Percentiles rank a stretch among this genome's conserved stretches.
phyloP scores from a whole-genome alignment of 1,284 basidiomycete genomes.

The Tetrapyrgos nigripes region DNA sequence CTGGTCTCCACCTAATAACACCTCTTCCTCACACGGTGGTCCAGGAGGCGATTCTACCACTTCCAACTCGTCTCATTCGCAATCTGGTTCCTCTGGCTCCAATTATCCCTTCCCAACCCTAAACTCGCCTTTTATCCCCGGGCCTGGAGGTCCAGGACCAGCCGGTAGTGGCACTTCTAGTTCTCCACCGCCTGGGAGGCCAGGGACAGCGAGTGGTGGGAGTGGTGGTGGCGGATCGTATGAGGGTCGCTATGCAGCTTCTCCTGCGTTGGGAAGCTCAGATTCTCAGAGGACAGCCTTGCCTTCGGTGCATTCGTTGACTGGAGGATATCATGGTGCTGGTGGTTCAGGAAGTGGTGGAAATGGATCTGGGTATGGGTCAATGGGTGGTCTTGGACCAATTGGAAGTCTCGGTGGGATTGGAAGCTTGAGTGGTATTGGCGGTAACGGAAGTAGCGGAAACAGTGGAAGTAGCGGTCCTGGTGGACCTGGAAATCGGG shows the following conservation, averaged over 20 bases:
- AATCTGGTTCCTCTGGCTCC: background rate
- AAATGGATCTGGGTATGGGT: constrained; percentile 1
- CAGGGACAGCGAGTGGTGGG: background rate
- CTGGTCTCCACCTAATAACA: constrained; percentile 1
- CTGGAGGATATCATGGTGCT: background rate
- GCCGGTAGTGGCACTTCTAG: background rate
- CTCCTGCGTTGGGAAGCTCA: background rate
- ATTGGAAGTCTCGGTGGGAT: background rate
- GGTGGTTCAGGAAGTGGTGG: background rate
- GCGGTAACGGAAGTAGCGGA: background rate
- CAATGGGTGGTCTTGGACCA: constrained; percentile 1
- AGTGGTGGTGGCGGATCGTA: background rate
- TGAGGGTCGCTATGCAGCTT: background rate
- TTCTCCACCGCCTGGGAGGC: background rate
- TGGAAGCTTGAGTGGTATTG: constrained; percentile 1
- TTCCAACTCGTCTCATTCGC: background rate
- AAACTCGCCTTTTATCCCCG: constrained; percentile 12
- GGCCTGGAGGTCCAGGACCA: constrained; percentile 1
- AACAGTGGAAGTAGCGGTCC: background rate
- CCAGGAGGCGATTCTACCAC: background rate
- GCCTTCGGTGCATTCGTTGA: background rate
- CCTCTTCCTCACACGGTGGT: constrained; percentile 1
- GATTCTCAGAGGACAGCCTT: background rate
- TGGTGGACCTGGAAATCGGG: background rate
- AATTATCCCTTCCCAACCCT: constrained; percentile 12